Percentiles rank a stretch among this genome's conserved stretches.
phyloP scores from a whole-genome alignment of 2,329 filamentous ascomycete species.

The Colletotrichum lupini region DNA sequence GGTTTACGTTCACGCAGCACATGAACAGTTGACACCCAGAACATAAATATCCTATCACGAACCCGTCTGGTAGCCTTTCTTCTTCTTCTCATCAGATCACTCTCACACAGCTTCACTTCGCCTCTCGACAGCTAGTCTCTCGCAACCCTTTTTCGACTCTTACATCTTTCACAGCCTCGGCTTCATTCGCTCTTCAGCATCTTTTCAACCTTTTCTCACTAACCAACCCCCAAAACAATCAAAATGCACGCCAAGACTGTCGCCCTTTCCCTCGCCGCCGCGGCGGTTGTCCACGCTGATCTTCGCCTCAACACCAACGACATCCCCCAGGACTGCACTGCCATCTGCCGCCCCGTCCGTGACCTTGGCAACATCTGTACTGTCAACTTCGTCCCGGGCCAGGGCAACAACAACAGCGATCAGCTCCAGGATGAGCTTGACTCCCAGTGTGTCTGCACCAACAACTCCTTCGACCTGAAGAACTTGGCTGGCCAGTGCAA shows the following conservation, averaged over 20 bases:
- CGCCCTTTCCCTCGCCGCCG: constrained; percentile 42
- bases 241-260: constrained; percentile 43
- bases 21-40: constrained; percentile 8
- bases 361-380: constrained; percentile 49
- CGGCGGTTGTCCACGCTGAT: constrained; percentile 46
- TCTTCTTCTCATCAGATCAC: constrained; percentile 28
- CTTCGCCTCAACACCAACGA: constrained; percentile 47
- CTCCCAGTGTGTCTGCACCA: constrained; percentile 35
- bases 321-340: constrained; percentile 46
- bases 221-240: constrained; percentile 4
- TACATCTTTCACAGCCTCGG: constrained; percentile 27
- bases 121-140: constrained; percentile 35
- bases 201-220: background rate
- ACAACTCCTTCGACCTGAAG: constrained; percentile 34
- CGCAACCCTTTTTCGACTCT: constrained; percentile 14
- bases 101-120: constrained; percentile 30
- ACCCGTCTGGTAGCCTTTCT: constrained; percentile 12
- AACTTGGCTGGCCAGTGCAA: constrained; percentile 42
- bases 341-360: constrained; percentile 50
- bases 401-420: constrained; percentile 36
- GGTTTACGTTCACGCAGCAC: constrained; percentile 21
- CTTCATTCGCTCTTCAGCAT: constrained; percentile 27
- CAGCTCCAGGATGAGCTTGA: constrained; percentile 30
- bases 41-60: constrained; percentile 36
- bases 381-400: constrained; percentile 40